Evolutionary conservation across 2,329 filamentous ascomycete genomes (phyloP), one percentile per base, ranked within the genome.

Genomic region (Arthroderma sp.): DNA sequence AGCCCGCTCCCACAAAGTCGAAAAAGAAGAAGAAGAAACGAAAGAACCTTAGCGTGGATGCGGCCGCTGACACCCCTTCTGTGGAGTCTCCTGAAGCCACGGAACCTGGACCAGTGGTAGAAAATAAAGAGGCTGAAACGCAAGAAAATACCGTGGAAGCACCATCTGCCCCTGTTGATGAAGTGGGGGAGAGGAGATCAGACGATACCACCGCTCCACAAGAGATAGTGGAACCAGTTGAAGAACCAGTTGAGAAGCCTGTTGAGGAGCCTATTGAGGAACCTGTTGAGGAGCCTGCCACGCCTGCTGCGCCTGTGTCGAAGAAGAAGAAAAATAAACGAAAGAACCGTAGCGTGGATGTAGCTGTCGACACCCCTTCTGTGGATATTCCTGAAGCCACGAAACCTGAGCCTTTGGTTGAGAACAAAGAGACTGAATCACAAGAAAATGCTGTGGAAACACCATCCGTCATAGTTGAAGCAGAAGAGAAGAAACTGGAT

Each of bases 261-360:
- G 15, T 31, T 32, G 40, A 27, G 11, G 41, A 38, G 1, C 45
- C 32, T 47, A 44, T 47, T 29, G 30, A 28, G 32, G 41, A 42
- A 5, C 22, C 36, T 5, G 27, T 36, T 6, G 36, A 36, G 4
- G 38, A 38, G n/a, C 11, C 6, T 6, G 27, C 33, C 6, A 8
- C 10, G 6, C 22, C n/a, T 33, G 6, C 43, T 45, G 29, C 43
- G 27, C n/a, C 15, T n/a, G 8, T 39, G n/a, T 42, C 51, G 4
- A 60, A 59, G 50, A 54, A 51, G 43, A 51, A 51, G 15, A 58
- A 56, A 42, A 58, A 58, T 42, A 56, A 54, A 43, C 51, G 50
- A 36, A 56, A 51, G 27, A 47, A 22, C 8, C 32, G 11, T 9
- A 34, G 9, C 8, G 32, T 9, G 11, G 9, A 41, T 9, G 29